Conservation (phyloP, 306 rosid species). For the Casuarina cunninghamiana region DNA sequence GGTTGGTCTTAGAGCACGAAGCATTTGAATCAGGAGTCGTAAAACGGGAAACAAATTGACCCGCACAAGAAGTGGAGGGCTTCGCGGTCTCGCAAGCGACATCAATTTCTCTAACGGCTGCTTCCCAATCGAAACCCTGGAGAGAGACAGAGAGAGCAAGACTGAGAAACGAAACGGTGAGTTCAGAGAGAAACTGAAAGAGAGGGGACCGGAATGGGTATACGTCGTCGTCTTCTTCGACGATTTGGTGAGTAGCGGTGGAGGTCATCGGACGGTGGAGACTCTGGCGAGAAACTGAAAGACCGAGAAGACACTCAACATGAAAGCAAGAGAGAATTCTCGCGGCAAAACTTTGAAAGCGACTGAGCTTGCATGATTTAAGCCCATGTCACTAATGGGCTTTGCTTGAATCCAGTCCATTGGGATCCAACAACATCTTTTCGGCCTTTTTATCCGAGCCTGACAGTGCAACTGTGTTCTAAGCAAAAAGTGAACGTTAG, state of each 20-base stretch:
- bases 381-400: neutral
- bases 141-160: slow-evolving; percentile 1
- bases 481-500: too few relatives aligned
- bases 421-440: neutral
- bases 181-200: neutral
- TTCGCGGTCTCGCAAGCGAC: slow-evolving; percentile 40
- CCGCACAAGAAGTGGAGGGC: slow-evolving; percentile 27
- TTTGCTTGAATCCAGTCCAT: neutral
- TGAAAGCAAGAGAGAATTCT: neutral
- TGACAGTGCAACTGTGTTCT: too few relatives aligned
- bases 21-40: slow-evolving; percentile 13
- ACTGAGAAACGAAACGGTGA: slow-evolving; percentile 1
- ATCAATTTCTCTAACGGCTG: slow-evolving; percentile 67
- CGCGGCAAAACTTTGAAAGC: slow-evolving; percentile 32
- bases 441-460: too few relatives aligned
- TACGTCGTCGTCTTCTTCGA: slow-evolving; percentile 66
- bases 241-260: slow-evolving; percentile 31
- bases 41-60: slow-evolving; percentile 4
- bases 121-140: slow-evolving; percentile 88
- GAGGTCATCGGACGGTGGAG: slow-evolving; percentile 45
- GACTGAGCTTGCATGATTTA: neutral
- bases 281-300: neutral
- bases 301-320: neutral
- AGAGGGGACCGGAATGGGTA: neutral
- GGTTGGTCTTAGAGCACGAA: slow-evolving; percentile 23